These are phyloP conservation scores for Pseudofabraea citricarpa DNA, from an alignment of 2,329 filamentous ascomycete species.

Conservation along the genomic window DNA sequence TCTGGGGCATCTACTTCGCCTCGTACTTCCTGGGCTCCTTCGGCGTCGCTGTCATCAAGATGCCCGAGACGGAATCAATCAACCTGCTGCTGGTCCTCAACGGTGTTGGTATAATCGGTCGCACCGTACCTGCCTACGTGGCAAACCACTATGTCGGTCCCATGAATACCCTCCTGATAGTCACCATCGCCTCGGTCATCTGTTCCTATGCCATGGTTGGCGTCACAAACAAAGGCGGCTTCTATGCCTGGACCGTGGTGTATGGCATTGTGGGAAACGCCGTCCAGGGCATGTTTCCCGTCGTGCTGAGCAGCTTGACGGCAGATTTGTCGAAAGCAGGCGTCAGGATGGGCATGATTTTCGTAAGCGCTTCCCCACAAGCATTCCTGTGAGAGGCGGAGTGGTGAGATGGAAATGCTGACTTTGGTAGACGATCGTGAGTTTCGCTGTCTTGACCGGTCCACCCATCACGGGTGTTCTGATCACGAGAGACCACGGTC, in stretches of 20 bases:
- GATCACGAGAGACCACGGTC: conserved; percentile 6
- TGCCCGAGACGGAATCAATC: conserved; percentile 36
- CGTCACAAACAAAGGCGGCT: conserved; percentile 32
- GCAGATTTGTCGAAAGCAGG: conserved; percentile 45
- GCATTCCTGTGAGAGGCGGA: too few species aligned
- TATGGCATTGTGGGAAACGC: conserved; percentile 44
- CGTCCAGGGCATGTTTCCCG: conserved; percentile 45
- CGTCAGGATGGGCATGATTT: conserved; percentile 53
- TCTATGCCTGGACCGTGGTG: conserved; percentile 42
- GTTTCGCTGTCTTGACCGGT: conserved; percentile 22
- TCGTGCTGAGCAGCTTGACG: conserved; percentile 42
- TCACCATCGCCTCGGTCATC: conserved; percentile 26
- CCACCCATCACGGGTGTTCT: conserved; percentile 16
- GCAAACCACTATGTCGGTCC: conserved; percentile 43
- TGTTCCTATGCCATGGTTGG: conserved; percentile 41
- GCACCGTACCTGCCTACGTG: conserved; percentile 37
- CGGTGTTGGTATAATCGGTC: conserved; percentile 41
- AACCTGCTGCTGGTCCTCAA: conserved; percentile 47
- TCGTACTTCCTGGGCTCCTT: conserved; percentile 22
- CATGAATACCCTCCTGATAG: conserved; percentile 43
- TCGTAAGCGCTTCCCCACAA: too few species aligned
- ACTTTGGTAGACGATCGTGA: conserved; percentile 37
- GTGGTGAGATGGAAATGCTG: too few species aligned
- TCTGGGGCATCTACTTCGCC: conserved; percentile 36
- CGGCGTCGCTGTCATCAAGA: conserved; percentile 31